Evolutionary conservation across 176 grass and related monocot genomes (phyloP).

Genomic region (Oryza australiensis): DNA sequence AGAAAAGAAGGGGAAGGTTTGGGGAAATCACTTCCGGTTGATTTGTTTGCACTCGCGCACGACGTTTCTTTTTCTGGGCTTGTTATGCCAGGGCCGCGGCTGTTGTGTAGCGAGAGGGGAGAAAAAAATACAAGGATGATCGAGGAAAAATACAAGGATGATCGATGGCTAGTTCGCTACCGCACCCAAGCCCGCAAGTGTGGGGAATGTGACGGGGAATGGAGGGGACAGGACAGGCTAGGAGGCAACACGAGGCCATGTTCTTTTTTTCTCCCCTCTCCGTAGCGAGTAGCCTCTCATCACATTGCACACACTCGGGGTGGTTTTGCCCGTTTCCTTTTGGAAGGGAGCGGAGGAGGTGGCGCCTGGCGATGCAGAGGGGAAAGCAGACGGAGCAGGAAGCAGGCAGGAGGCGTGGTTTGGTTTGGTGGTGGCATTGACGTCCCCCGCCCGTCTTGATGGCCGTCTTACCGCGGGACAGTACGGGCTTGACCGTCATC

Average conservation of each 20-base stretch:
- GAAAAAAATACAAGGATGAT: background rate
- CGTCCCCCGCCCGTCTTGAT: conserved; percentile 20
- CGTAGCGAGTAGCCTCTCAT: background rate
- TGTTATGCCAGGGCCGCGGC: conserved; percentile 21
- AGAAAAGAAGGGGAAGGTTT: no score
- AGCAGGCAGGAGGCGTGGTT: no score
- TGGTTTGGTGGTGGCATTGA: conserved; percentile 32
- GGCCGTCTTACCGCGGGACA: conserved; percentile 8
- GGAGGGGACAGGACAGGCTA: background rate
- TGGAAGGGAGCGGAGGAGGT: background rate
- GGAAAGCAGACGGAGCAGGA: background rate
- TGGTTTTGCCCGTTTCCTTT: conserved; percentile 28
- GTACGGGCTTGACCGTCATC: conserved; percentile 48
- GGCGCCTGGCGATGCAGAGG: background rate
- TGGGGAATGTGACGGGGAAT: background rate
- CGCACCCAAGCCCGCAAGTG: background rate
- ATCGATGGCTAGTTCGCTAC: background rate
- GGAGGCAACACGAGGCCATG: background rate
- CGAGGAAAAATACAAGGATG: background rate
- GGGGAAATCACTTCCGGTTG: conserved; percentile 44
- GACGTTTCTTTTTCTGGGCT: conserved; percentile 30
- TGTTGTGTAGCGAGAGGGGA: background rate
- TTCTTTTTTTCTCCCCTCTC: background rate
- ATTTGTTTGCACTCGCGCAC: conserved; percentile 44
- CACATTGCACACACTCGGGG: background rate